A percentile compares a stretch with the other conserved stretches of the same genome.
These are phyloP conservation scores for Penicillium sp. DNA, from an alignment of 2,329 filamentous ascomycete genomes.

Conservation along the genomic window DNA sequence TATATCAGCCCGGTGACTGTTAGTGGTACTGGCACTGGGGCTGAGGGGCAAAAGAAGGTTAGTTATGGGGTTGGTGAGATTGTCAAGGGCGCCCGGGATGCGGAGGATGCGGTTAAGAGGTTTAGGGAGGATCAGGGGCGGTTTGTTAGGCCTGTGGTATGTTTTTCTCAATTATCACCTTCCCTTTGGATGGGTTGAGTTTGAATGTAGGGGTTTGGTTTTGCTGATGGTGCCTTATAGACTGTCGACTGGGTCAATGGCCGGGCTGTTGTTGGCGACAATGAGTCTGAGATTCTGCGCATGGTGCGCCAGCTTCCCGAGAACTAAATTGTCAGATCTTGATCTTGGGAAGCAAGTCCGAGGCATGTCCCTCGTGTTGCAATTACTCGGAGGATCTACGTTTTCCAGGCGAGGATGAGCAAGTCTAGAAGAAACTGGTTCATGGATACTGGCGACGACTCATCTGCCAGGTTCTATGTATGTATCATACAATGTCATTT, in stretches of 20 bases:
- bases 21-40: constrained; percentile 41
- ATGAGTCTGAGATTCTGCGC: constrained; percentile 86
- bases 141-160: constrained; percentile 77
- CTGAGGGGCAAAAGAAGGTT: constrained; percentile 59
- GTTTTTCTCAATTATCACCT: constrained; percentile 36
- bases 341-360: neutral
- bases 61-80: constrained; percentile 67
- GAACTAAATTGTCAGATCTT: constrained; percentile 21
- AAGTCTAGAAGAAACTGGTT: neutral
- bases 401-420: neutral
- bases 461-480: constrained; percentile 19
- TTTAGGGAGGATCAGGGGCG: constrained; percentile 68
- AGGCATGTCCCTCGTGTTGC: neutral
- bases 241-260: constrained; percentile 94
- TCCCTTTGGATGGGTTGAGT: neutral
- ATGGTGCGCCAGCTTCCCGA: constrained; percentile 61
- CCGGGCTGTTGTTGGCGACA: constrained; percentile 72
- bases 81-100: constrained; percentile 71
- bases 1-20: constrained; percentile 57
- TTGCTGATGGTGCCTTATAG: constrained; percentile 32
- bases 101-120: constrained; percentile 76
- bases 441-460: constrained; percentile 5
- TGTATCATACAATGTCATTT: constrained; percentile 36
- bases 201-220: neutral
- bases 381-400: neutral